Conservation (phyloP, 768 basidiomycete genomes). For the Dentipellis sp. region DNA sequence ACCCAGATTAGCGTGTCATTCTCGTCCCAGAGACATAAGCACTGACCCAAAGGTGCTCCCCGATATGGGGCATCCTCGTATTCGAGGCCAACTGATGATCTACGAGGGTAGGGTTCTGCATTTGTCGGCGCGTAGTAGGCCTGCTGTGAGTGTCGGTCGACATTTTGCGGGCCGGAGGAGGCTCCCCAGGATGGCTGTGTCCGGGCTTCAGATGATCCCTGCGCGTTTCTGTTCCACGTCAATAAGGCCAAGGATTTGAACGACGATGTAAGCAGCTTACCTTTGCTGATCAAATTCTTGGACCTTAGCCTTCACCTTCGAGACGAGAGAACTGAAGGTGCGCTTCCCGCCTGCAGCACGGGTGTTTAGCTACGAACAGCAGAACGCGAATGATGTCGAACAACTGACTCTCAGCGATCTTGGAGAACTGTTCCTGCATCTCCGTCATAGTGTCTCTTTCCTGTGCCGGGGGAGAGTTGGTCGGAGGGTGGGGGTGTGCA, state of each 20-base stretch:
- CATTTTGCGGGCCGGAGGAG: not conserved
- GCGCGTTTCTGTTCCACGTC: slow-evolving; percentile 1
- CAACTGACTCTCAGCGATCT: slow-evolving; percentile 68
- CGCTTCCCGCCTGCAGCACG: slow-evolving; percentile 46
- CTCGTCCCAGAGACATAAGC: too few relatives aligned
- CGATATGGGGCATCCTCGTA: too few relatives aligned
- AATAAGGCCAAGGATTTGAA: not conserved
- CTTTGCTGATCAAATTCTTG: slow-evolving; percentile 63
- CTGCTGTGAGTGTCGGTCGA: slow-evolving; percentile 12
- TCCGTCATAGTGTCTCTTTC: slow-evolving; percentile 50
- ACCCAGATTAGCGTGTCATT: not conserved
- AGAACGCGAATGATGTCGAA: not conserved
- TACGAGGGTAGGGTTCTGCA: not conserved
- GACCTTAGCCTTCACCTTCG: slow-evolving; percentile 77
- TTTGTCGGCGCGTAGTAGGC: slow-evolving; percentile 11
- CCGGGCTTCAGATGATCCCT: not conserved
- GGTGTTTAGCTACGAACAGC: not conserved
- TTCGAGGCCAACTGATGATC: not conserved
- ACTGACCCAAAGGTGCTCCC: too few relatives aligned
- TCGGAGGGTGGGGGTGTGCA: not conserved
- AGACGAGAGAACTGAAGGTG: slow-evolving; percentile 61
- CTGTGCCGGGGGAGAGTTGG: slow-evolving; percentile 6
- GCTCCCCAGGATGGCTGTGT: not conserved
- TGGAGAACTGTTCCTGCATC: slow-evolving; percentile 64
- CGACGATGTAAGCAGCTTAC: slow-evolving; percentile 15